A percentile compares a stretch with the other conserved stretches of the same genome.
Conservation (phyloP, 495 filamentous ascomycete species). For the Trypethelium eluteriae region DNA sequence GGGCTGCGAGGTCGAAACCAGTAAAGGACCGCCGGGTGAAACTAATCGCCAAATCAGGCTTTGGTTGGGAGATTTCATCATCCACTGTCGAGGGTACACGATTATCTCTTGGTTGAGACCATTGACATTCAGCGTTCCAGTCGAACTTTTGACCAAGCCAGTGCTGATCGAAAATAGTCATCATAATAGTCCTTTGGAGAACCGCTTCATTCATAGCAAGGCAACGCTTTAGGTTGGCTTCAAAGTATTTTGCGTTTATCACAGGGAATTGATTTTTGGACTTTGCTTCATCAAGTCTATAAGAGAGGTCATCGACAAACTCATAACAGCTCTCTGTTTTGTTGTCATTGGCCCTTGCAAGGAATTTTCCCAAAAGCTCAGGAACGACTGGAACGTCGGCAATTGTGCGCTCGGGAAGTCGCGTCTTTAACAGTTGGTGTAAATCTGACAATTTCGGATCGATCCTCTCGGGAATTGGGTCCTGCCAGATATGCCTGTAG, state of each 20-base stretch:
- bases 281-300: conserved; percentile 7
- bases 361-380: conserved; percentile 1
- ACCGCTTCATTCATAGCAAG: conserved; percentile 10
- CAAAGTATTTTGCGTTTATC: neutral
- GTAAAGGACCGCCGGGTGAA: conserved; percentile 3
- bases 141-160: conserved; percentile 8
- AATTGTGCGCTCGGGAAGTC: conserved; percentile 9
- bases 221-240: conserved; percentile 5
- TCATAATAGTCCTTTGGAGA: conserved; percentile 11
- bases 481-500: conserved; percentile 3
- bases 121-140: conserved; percentile 9
- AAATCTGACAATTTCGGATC: conserved; percentile 8
- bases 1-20: conserved; percentile 1
- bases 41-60: conserved; percentile 11
- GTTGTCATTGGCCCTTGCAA: conserved; percentile 7
- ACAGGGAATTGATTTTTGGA: neutral
- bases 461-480: neutral
- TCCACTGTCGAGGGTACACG: neutral
- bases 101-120: conserved; percentile 8
- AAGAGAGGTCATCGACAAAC: conserved; percentile 10
- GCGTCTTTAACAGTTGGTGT: neutral
- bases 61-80: conserved; percentile 2
- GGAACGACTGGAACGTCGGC: conserved; percentile 6
- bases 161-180: conserved; percentile 7
- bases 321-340: conserved; percentile 7